Evolutionary conservation across 306 rosid genomes (phyloP).

Genomic region (Delonix regia): DNA sequence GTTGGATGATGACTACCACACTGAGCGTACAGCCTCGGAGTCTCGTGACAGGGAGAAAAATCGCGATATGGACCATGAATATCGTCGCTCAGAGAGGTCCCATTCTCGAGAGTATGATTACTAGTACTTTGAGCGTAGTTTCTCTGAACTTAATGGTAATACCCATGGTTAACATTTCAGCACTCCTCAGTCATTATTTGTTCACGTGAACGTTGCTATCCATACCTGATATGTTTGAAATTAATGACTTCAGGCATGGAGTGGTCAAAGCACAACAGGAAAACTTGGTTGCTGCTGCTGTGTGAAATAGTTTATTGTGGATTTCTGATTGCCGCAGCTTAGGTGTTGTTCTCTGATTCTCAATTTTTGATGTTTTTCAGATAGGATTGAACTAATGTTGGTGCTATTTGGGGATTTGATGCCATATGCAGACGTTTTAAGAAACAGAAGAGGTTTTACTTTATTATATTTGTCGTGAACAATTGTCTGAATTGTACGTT

Average conservation of each 20-base stretch:
- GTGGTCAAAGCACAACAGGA: slow-evolving; percentile 11
- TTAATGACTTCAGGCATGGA: slow-evolving; percentile 9
- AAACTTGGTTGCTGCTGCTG: slow-evolving; percentile 24
- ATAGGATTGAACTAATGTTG: slow-evolving; percentile 25
- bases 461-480: slow-evolving; percentile 24
- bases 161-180: slow-evolving; percentile 18
- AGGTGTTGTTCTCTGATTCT: slow-evolving; percentile 3
- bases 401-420: slow-evolving; percentile 21
- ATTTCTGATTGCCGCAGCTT: slow-evolving; percentile 15
- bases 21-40: slow-evolving; percentile 61
- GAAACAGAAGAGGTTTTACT: slow-evolving; percentile 5
- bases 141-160: slow-evolving; percentile 42
- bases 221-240: neutral
- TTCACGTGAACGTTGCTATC: slow-evolving; percentile 2
- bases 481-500: slow-evolving; percentile 13
- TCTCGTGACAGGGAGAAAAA: slow-evolving; percentile 69
- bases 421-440: slow-evolving; percentile 16
- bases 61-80: slow-evolving; percentile 65
- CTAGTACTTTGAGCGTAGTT: slow-evolving; percentile 26
- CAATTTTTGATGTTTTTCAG: neutral
- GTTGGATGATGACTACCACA: slow-evolving; percentile 71
- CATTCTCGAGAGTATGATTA: slow-evolving; percentile 76
- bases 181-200: slow-evolving; percentile 23
- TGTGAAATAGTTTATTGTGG: neutral
- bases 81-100: slow-evolving; percentile 71